phyloP scores from a whole-genome alignment of 2,329 filamentous ascomycete species.

The Arthroderma sp. region DNA sequence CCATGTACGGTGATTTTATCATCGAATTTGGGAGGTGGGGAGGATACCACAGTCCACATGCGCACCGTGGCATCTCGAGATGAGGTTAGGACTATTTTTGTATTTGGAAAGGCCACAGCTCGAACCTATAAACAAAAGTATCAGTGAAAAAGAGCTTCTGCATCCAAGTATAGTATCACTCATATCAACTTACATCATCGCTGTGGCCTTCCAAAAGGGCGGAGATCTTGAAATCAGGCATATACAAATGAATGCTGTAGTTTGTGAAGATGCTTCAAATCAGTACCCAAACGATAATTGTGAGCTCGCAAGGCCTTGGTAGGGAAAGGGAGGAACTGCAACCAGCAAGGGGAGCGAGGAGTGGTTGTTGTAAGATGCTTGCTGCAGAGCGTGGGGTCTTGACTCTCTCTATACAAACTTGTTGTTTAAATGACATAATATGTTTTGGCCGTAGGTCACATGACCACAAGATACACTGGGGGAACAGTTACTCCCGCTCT shows the following conservation, averaged over 20 bases:
- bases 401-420: not conserved
- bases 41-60: slow-evolving; percentile 61
- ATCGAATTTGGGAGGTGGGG: slow-evolving; percentile 60
- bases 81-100: slow-evolving; percentile 64
- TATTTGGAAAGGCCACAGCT: slow-evolving; percentile 63
- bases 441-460: not conserved
- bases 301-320: not conserved
- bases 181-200: slow-evolving; percentile 61
- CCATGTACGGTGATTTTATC: slow-evolving; percentile 67
- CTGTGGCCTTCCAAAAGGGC: slow-evolving; percentile 80
- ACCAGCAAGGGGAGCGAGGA: not conserved
- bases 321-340: not conserved
- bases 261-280: not conserved
- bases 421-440: not conserved
- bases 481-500: too few relatives aligned
- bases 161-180: slow-evolving; percentile 9
- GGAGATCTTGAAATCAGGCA: slow-evolving; percentile 85
- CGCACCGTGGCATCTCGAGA: slow-evolving; percentile 87
- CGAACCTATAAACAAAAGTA: slow-evolving; percentile 54
- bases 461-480: too few relatives aligned
- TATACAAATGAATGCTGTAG: slow-evolving; percentile 27
- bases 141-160: slow-evolving; percentile 14
- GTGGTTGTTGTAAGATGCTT: not conserved
- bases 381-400: not conserved
- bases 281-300: not conserved